These are phyloP conservation scores for Psilocybe tampanensis DNA, from an alignment of 768 basidiomycete genomes.

Conservation along the genomic window DNA sequence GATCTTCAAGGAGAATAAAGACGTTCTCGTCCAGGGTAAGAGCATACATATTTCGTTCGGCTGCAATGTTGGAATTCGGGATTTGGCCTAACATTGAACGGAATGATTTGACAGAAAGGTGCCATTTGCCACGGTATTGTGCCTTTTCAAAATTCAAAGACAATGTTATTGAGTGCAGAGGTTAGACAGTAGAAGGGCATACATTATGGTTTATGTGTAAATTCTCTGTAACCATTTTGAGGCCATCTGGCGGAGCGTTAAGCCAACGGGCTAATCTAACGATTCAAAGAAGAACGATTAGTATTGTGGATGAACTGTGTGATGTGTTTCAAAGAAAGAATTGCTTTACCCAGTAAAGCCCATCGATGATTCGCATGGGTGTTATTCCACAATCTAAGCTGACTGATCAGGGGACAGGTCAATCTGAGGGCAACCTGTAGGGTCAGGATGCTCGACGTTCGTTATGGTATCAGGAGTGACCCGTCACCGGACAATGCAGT, in stretches of 20 bases:
- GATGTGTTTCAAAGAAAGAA: background rate
- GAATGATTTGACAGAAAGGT: slow-evolving; percentile 70
- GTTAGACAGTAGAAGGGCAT: slow-evolving; percentile 10
- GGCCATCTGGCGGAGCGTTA: slow-evolving; percentile 75
- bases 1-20: slow-evolving; percentile 80
- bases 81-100: slow-evolving; percentile 69
- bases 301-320: background rate
- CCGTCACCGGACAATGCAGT: background rate
- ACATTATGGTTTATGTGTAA: slow-evolving; percentile 73
- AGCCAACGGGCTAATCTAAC: slow-evolving; percentile 81
- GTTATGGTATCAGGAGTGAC: too few species aligned
- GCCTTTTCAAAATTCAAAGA: too few species aligned
- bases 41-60: slow-evolving; percentile 74
- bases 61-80: slow-evolving; percentile 47
- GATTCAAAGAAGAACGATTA: background rate
- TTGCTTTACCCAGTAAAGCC: slow-evolving; percentile 62
- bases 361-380: slow-evolving; percentile 34
- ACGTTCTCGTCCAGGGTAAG: slow-evolving; percentile 82
- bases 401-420: background rate
- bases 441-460: too few species aligned
- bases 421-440: too few species aligned
- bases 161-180: slow-evolving; percentile 13
- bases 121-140: slow-evolving; percentile 63
- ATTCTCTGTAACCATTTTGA: slow-evolving; percentile 70
- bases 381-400: background rate